These are phyloP conservation scores for Ophiosphaerella herpotricha DNA, from an alignment of 2,329 filamentous ascomycete genomes.

Conservation along the genomic window DNA sequence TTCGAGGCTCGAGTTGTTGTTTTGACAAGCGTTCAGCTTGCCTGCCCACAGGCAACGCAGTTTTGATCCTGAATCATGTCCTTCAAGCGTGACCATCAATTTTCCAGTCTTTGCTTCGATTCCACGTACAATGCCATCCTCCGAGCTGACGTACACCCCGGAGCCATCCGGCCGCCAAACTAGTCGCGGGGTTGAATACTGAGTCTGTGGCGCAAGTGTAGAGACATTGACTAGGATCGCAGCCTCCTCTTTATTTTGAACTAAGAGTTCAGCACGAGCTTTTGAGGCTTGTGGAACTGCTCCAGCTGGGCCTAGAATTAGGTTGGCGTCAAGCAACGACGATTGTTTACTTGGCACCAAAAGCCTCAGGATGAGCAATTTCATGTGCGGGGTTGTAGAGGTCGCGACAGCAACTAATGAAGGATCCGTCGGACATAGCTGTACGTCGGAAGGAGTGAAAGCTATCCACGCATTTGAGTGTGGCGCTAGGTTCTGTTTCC, in stretches of 20 bases:
- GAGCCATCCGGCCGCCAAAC: conserved; percentile 65
- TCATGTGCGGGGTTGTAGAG: conserved; percentile 65
- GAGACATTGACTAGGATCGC: conserved; percentile 64
- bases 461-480: conserved; percentile 67
- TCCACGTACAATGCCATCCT: conserved; percentile 66
- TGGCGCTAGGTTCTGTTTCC: conserved; percentile 65
- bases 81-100: conserved; percentile 56
- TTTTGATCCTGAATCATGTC: conserved; percentile 62
- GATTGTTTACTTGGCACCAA: conserved; percentile 52
- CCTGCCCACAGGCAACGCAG: conserved; percentile 64
- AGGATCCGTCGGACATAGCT: conserved; percentile 60
- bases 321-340: conserved; percentile 3
- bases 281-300: conserved; percentile 56
- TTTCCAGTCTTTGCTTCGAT: conserved; percentile 64
- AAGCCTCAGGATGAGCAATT: conserved; percentile 63
- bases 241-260: conserved; percentile 62
- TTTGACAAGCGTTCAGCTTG: conserved; percentile 38
- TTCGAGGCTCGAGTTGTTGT: conserved; percentile 13
- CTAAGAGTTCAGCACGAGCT: conserved; percentile 54
- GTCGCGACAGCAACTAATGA: conserved; percentile 63
- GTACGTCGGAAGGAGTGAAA: conserved; percentile 64
- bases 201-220: conserved; percentile 66
- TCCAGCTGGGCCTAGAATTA: conserved; percentile 6
- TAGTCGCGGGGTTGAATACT: conserved; percentile 66
- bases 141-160: conserved; percentile 67